Conservation (phyloP, 2,329 filamentous ascomycete genomes). For the Botryotinia globosa region DNA sequence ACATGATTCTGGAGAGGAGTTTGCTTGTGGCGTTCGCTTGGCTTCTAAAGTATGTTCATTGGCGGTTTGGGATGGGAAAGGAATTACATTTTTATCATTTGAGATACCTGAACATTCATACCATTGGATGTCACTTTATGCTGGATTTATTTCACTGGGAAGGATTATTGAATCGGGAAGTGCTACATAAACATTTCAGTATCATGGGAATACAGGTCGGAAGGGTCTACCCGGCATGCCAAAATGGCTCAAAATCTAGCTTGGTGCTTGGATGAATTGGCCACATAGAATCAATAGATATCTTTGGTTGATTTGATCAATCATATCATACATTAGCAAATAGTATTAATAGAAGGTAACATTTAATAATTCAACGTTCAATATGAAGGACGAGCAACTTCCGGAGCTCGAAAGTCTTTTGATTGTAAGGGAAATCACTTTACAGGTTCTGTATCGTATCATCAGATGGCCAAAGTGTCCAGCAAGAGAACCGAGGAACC, state of each 20-base stretch:
- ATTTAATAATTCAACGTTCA: neutral
- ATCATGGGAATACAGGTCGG: neutral
- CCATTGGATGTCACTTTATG: conserved; percentile 9
- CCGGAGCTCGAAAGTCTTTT: neutral
- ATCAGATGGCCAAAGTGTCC: neutral
- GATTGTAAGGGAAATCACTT: too few relatives aligned
- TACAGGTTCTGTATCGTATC: neutral
- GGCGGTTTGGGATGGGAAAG: neutral
- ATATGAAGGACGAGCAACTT: neutral
- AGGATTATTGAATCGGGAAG: neutral
- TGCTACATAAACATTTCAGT: neutral
- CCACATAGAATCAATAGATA: conserved; percentile 5
- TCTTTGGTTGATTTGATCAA: conserved; percentile 1
- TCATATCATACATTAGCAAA: conserved; percentile 7
- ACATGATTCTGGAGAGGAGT: neutral
- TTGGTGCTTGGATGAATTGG: neutral
- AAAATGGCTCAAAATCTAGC: conserved; percentile 1
- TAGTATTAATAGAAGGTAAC: conserved; percentile 17
- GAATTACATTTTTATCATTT: conserved; percentile 12
- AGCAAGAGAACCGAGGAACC: neutral
- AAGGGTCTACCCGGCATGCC: neutral
- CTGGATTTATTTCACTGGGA: neutral
- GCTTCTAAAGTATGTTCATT: neutral
- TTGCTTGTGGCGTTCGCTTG: conserved; percentile 10
- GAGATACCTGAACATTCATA: conserved; percentile 15